Evolutionary conservation across 257 asterid species (phyloP), one percentile per base, ranked within the genome.

Genomic region (Sherardia arvensis): DNA sequence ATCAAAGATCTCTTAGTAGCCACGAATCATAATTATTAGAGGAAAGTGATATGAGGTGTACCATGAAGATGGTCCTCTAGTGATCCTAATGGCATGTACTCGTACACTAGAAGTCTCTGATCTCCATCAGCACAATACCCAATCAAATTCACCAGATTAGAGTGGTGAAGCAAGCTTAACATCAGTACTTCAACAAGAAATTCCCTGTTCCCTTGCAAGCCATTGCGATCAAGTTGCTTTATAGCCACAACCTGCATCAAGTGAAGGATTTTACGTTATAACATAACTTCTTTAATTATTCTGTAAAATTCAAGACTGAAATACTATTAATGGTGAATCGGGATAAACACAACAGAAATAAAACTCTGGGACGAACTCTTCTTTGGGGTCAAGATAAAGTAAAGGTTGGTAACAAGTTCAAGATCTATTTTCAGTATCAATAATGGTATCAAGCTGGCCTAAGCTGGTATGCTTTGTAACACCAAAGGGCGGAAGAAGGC

Each of bases 61-160:
- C 94, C 93, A 25, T 79, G 87, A 45, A 89, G 81, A 80, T 86
- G 96, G 73, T 84, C 96, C 73, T 89, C 94, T 67, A 89, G 55
- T 18, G 95, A 89, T 54, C 95, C 95, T 69, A 86, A 75, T n/a
- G 95, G 79, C 96, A 89, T 84, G 82, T 67, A 89, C 69, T 89
- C 94, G 1, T 89, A 84, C 59, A 86, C 96, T 77, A 89, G 76
- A 74, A 89, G 87, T 69, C 91, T 81, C 65, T 89, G 94, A 78
- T 83, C 93, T 71, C 95, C 96, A 76, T 89, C 95, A 65, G 95
- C 95, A 77, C 96, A 89, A 40, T 86, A 89, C 65, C 94, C 96
- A 20, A 81, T 84, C 78, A 89, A 74, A 76, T 86, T 89, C 45
- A 89, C 95, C 68, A 89, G 74, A 75, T 89, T 82, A 8, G 91